A percentile compares a stretch with the other conserved stretches of the same genome.
Evolutionary conservation across 2,329 filamentous ascomycete species (phyloP).

Genomic region (Neofusicoccum parvum): DNA sequence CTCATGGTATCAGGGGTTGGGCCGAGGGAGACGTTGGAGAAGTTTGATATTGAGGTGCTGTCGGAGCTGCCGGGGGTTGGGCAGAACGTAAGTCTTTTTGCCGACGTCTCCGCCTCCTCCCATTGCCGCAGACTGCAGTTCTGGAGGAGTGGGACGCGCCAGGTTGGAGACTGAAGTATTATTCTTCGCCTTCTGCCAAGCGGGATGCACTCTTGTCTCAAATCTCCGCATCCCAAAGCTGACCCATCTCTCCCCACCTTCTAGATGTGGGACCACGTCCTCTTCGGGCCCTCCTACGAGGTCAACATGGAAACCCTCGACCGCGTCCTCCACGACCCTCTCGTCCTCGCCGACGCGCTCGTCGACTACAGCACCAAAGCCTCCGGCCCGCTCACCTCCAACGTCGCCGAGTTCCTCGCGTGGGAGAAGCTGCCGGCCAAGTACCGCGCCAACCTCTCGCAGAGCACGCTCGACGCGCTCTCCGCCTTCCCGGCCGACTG

Average conservation of each 20-base stretch:
- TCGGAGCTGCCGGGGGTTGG: conserved; percentile 29
- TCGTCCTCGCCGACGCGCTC: conserved; percentile 25
- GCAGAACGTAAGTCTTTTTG: conserved; percentile 17
- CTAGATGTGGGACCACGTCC: conserved; percentile 33
- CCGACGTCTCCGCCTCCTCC: no score
- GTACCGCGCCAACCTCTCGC: conserved; percentile 17
- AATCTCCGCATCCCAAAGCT: no score
- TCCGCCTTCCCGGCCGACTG: conserved; percentile 23
- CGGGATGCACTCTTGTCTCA: no score
- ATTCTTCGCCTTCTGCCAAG: no score
- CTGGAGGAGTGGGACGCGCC: no score
- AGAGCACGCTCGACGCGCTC: conserved; percentile 10
- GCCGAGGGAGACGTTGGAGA: conserved; percentile 27
- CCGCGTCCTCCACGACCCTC: conserved; percentile 26
- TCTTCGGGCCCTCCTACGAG: conserved; percentile 29
- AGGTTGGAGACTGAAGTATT: no score
- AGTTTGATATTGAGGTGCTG: conserved; percentile 29
- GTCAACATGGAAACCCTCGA: conserved; percentile 26
- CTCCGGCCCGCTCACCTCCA: conserved; percentile 27
- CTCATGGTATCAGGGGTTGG: conserved; percentile 46
- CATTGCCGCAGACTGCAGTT: no score
- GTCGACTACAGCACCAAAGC: conserved; percentile 24
- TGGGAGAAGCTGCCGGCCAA: conserved; percentile 22
- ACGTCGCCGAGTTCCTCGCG: conserved; percentile 26
- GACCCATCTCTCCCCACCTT: no score